These are phyloP conservation scores for Salvia sclarea DNA, from an alignment of 305 asterid genomes.

Conservation along the genomic window DNA sequence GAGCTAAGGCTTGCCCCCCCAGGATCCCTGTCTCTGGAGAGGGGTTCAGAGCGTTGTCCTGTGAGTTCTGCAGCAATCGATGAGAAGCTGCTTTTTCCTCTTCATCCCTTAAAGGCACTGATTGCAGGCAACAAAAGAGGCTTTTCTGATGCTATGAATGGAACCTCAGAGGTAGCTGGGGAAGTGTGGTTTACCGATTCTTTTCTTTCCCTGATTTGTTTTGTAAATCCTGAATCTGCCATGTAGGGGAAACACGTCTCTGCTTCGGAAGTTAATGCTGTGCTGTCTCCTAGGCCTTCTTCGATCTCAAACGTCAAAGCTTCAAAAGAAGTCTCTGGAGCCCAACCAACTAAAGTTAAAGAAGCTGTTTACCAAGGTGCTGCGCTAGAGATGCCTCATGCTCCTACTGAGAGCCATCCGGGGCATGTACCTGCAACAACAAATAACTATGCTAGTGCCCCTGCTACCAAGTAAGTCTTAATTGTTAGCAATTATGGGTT, in stretches of 20 bases:
- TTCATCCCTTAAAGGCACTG: constrained; percentile 46
- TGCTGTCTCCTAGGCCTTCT: constrained; percentile 34
- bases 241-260: constrained; percentile 27
- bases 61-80: constrained; percentile 37
- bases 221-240: not conserved
- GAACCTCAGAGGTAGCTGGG: constrained; percentile 48
- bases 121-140: constrained; percentile 72
- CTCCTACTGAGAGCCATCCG: constrained; percentile 18
- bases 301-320: constrained; percentile 15
- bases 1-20: constrained; percentile 67
- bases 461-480: constrained; percentile 57
- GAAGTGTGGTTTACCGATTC: not conserved
- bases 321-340: constrained; percentile 25
- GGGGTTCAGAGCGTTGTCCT: constrained; percentile 36
- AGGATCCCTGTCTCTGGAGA: constrained; percentile 55
- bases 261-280: constrained; percentile 17
- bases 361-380: constrained; percentile 22
- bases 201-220: constrained; percentile 11
- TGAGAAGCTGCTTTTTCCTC: constrained; percentile 58
- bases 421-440: constrained; percentile 32
- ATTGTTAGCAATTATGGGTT: not conserved
- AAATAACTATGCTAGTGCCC: constrained; percentile 46
- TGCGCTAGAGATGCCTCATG: constrained; percentile 37
- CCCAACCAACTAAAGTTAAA: constrained; percentile 29
- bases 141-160: constrained; percentile 65